phyloP scores from a whole-genome alignment of 2,329 filamentous ascomycete species.

The Trichoderma aggressivum region DNA sequence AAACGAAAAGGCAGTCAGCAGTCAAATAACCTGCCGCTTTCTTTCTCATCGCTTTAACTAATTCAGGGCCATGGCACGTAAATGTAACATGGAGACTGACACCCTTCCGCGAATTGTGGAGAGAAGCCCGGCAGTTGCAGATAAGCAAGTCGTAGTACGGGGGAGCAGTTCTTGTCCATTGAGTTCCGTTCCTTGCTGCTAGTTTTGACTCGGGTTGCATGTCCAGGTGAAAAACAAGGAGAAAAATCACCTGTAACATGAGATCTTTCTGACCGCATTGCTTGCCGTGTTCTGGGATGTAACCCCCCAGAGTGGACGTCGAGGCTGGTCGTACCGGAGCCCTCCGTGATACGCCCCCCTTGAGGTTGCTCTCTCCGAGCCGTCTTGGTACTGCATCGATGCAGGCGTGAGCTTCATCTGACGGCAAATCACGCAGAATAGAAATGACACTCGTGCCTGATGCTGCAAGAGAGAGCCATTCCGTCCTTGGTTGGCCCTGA shows the following conservation, averaged over 20 bases:
- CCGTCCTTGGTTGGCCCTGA: background rate
- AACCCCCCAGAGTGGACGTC: background rate
- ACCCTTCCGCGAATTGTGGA: slow-evolving; percentile 1
- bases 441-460: background rate
- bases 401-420: background rate
- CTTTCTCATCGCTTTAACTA: background rate
- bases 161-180: background rate
- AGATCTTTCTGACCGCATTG: slow-evolving; percentile 9
- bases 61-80: background rate
- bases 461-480: slow-evolving; percentile 1
- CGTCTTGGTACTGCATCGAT: background rate
- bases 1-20: background rate
- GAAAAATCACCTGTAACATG: background rate
- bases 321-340: background rate
- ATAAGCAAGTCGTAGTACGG: background rate
- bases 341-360: background rate
- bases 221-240: background rate
- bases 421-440: background rate
- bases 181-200: background rate
- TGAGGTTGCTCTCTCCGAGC: background rate
- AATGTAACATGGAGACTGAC: background rate
- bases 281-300: background rate
- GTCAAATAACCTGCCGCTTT: background rate
- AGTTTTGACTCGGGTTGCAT: background rate
- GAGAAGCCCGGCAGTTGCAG: slow-evolving; percentile 5